These are phyloP conservation scores for Castanospermum australe DNA, from an alignment of 306 rosid species.

Conservation along the genomic window DNA sequence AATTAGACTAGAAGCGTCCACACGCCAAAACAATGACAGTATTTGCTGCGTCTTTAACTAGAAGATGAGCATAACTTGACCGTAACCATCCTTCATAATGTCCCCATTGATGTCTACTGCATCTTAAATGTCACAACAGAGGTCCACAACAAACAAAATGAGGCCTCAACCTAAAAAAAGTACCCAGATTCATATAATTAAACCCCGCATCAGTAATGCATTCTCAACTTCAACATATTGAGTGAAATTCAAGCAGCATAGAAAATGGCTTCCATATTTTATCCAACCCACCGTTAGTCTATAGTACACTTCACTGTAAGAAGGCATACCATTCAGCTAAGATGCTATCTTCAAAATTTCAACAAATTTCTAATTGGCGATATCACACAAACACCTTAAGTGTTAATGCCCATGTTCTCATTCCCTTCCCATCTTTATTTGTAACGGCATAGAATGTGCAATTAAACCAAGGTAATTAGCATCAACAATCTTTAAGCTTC, in stretches of 20 bases:
- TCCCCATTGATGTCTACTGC: neutral
- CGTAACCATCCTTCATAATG: neutral
- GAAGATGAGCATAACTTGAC: neutral
- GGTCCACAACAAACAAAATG: neutral
- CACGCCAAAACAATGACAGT: neutral
- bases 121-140: neutral
- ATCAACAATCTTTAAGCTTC: neutral
- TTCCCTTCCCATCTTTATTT: conserved; percentile 1
- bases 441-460: neutral
- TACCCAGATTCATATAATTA: neutral
- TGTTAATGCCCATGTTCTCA: neutral
- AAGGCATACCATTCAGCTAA: neutral
- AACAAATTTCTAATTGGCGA: neutral
- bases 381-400: neutral
- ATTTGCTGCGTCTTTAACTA: neutral
- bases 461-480: neutral
- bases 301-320: neutral
- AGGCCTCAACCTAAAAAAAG: neutral
- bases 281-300: neutral
- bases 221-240: neutral
- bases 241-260: neutral
- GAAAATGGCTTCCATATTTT: neutral
- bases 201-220: neutral
- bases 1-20: neutral
- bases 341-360: neutral